These are phyloP conservation scores for Saccharum spontaneum DNA, from an alignment of 176 grass and related monocot genomes.

Conservation along the genomic window DNA sequence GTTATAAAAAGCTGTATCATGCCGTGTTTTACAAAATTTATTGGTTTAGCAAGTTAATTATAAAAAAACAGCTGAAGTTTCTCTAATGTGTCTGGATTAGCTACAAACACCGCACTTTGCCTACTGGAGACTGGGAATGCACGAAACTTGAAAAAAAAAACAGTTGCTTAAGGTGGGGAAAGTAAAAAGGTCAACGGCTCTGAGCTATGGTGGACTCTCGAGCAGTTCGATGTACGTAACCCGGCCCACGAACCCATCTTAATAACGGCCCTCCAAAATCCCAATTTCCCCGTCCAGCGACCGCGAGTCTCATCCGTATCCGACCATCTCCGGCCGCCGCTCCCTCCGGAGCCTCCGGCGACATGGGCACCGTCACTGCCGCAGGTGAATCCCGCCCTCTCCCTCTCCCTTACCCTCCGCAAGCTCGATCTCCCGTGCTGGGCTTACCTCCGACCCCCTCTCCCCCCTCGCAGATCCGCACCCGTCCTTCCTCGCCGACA, in stretches of 20 bases:
- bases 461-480: slow-evolving; percentile 30
- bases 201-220: not conserved
- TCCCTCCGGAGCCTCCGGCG: not conserved
- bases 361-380: slow-evolving; percentile 43
- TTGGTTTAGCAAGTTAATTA: too few species aligned
- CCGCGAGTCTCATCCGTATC: not conserved
- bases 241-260: not conserved
- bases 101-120: too few species aligned
- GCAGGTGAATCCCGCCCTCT: slow-evolving; percentile 14
- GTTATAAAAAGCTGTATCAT: too few species aligned
- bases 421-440: too few species aligned
- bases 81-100: too few species aligned
- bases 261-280: slow-evolving; percentile 2
- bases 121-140: not conserved
- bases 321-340: not conserved
- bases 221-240: not conserved
- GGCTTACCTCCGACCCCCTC: not conserved
- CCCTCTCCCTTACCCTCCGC: too few species aligned
- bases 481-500: slow-evolving; percentile 61
- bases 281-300: not conserved
- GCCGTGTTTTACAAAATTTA: too few species aligned
- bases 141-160: not conserved
- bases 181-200: not conserved
- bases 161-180: too few species aligned
- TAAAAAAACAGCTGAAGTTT: too few species aligned